Conservation (phyloP, 257 asterid species). For the Verbascum thapsus region DNA sequence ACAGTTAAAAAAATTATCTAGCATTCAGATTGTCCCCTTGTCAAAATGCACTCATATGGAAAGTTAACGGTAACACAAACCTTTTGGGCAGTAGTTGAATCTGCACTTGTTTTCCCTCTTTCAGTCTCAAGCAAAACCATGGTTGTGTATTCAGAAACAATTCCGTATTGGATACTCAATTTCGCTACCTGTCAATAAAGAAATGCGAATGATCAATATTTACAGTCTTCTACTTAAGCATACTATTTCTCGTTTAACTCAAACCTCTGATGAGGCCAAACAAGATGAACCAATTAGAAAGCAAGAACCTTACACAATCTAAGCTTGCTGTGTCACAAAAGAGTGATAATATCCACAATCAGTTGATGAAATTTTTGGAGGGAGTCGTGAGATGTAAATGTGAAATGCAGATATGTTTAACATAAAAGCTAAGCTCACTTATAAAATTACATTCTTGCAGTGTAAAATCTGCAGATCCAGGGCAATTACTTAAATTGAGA, state of each 20-base stretch:
- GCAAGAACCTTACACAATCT: too few species aligned
- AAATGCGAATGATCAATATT: conserved; percentile 19
- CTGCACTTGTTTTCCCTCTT: conserved; percentile 38
- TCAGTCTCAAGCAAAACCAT: conserved; percentile 60
- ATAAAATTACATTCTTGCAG: too few species aligned
- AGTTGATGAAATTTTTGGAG: too few species aligned
- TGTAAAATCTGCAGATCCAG: too few species aligned
- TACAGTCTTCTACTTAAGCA: conserved; percentile 3
- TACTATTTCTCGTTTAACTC: background rate
- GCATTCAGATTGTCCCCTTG: background rate
- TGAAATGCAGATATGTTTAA: too few species aligned
- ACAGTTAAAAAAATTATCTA: background rate
- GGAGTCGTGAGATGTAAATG: too few species aligned
- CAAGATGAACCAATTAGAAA: background rate
- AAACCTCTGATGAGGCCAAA: background rate
- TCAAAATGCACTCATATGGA: conserved; percentile 11
- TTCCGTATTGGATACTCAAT: conserved; percentile 53
- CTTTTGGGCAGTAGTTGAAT: conserved; percentile 44
- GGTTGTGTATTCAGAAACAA: conserved; percentile 69
- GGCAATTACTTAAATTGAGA: too few species aligned
- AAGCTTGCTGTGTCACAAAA: too few species aligned
- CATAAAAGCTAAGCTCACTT: too few species aligned
- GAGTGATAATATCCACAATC: too few species aligned
- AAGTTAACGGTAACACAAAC: conserved; percentile 35
- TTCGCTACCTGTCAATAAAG: conserved; percentile 65